phyloP scores from a whole-genome alignment of 352 stramenopile genomes.

The Globisporangium middletonii region DNA sequence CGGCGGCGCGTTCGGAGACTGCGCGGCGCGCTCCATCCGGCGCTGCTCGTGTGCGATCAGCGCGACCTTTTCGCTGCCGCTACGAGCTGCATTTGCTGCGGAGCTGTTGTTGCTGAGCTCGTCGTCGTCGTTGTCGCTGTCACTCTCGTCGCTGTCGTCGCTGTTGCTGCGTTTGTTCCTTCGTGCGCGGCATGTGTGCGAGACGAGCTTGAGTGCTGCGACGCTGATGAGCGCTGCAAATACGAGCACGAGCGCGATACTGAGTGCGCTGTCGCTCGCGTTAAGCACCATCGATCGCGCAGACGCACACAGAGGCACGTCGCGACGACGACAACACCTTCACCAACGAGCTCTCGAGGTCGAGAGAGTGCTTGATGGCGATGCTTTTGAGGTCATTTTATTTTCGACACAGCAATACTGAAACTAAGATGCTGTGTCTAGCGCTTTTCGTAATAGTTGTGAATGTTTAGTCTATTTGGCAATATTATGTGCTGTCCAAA shows the following conservation, averaged over 20 bases:
- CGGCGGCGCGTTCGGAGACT: background rate
- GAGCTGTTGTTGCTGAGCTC: constrained; percentile 1
- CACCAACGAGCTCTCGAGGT: too few species aligned
- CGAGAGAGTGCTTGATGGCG: too few species aligned
- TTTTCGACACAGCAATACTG: too few species aligned
- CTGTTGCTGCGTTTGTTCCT: background rate
- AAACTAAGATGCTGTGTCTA: too few species aligned
- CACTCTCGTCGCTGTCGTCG: constrained; percentile 6
- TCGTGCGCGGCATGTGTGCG: background rate
- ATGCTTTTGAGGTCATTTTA: too few species aligned
- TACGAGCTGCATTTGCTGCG: background rate
- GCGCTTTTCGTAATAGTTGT: too few species aligned
- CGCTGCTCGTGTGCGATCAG: constrained; percentile 9
- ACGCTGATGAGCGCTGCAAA: background rate
- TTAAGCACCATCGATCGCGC: background rate
- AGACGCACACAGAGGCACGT: too few species aligned
- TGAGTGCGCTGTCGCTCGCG: background rate
- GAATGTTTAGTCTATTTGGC: too few species aligned
- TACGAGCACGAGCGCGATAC: background rate
- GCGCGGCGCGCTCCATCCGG: constrained; percentile 1
- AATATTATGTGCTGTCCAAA: too few species aligned
- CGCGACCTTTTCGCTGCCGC: constrained; percentile 8
- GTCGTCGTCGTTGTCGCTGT: constrained; percentile 22
- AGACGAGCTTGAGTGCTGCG: constrained; percentile 10
- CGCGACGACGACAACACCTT: too few species aligned